phyloP scores from a whole-genome alignment of 768 basidiomycete species.

The Psilocybe cubensis region DNA sequence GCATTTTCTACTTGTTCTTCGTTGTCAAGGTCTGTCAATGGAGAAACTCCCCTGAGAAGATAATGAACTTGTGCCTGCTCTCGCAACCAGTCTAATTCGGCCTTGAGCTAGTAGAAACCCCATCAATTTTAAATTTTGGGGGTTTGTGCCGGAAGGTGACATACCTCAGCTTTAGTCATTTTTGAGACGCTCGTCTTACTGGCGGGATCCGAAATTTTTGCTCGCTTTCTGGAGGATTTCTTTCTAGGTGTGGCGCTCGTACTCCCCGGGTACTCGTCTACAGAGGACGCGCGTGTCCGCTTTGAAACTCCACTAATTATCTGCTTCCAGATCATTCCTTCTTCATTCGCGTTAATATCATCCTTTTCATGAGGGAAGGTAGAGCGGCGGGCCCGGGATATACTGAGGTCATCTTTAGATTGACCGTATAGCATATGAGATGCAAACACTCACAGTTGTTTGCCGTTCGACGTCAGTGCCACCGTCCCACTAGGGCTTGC shows the following conservation, averaged over 20 bases:
- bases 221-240: conserved; percentile 8
- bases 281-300: conserved; percentile 9
- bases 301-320: conserved; percentile 27
- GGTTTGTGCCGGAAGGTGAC: not conserved
- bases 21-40: conserved; percentile 34
- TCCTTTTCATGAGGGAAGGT: not conserved
- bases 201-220: conserved; percentile 2
- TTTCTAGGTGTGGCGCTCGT: not conserved
- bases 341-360: conserved; percentile 30
- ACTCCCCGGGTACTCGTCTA: not conserved
- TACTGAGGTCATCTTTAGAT: conserved; percentile 8
- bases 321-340: conserved; percentile 43
- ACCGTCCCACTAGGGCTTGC: conserved; percentile 38
- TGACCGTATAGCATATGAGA: not conserved
- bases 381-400: conserved; percentile 14
- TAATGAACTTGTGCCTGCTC: conserved; percentile 10
- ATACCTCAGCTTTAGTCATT: conserved; percentile 48
- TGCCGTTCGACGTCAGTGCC: conserved; percentile 44
- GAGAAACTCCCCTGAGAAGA: conserved; percentile 29
- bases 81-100: conserved; percentile 1
- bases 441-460: conserved; percentile 43
- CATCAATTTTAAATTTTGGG: not conserved
- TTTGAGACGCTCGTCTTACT: conserved; percentile 29
- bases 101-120: conserved; percentile 6
- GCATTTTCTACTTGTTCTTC: conserved; percentile 26